Percentiles rank a stretch among this genome's conserved stretches.
phyloP scores from a whole-genome alignment of 805 yeast genomes.

The Metschnikowia borealis region DNA sequence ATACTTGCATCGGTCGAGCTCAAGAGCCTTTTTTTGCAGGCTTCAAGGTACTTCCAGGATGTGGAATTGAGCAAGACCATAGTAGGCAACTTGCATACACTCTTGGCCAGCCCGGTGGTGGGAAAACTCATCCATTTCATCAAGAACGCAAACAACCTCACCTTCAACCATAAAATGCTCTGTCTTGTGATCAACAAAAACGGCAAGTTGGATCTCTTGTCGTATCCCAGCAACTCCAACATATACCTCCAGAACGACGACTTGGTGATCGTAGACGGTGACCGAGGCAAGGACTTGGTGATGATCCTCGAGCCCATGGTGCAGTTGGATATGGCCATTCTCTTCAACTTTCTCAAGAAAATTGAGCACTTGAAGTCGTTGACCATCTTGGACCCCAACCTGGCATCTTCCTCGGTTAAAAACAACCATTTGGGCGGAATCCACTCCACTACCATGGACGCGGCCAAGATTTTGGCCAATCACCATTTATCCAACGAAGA shows the following conservation, averaged over 20 bases:
- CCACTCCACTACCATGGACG: slow-evolving; percentile 35
- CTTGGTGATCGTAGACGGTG: slow-evolving; percentile 77
- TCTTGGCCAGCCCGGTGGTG: slow-evolving; percentile 27
- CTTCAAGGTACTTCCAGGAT: slow-evolving; percentile 51
- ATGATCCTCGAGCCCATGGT: slow-evolving; percentile 66
- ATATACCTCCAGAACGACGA: slow-evolving; percentile 55
- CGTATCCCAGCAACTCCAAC: slow-evolving; percentile 63
- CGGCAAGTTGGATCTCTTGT: slow-evolving; percentile 66
- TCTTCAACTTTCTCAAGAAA: slow-evolving; percentile 71
- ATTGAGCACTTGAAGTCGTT: slow-evolving; percentile 60
- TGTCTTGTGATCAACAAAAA: slow-evolving; percentile 55
- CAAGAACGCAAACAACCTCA: slow-evolving; percentile 39
- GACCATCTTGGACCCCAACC: slow-evolving; percentile 29
- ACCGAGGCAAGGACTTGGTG: slow-evolving; percentile 76
- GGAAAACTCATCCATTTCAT: slow-evolving; percentile 33
- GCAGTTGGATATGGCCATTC: slow-evolving; percentile 59
- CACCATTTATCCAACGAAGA: slow-evolving; percentile 42
- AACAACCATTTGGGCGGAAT: slow-evolving; percentile 33
- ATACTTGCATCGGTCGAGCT: slow-evolving; percentile 60
- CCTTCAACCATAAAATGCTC: slow-evolving; percentile 37
- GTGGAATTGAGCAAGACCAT: slow-evolving; percentile 25
- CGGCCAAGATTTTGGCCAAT: slow-evolving; percentile 34
- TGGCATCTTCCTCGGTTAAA: slow-evolving; percentile 15
- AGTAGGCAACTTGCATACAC: slow-evolving; percentile 22
- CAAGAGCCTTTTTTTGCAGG: slow-evolving; percentile 44